Percentiles rank a stretch among this genome's conserved stretches.
phyloP scores from a whole-genome alignment of 805 yeast genomes.

The Ogataea salicorniae region DNA sequence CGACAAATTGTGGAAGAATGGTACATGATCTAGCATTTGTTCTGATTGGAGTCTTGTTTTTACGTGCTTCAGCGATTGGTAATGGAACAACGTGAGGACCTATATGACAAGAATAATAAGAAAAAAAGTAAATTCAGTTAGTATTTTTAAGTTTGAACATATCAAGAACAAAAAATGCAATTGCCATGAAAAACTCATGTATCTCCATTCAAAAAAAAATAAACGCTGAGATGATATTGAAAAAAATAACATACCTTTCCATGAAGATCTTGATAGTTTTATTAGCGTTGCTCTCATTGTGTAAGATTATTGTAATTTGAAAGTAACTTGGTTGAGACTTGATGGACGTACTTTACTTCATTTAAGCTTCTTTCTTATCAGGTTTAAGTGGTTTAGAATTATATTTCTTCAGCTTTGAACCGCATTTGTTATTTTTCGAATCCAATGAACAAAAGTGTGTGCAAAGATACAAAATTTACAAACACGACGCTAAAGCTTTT shows the following conservation, averaged over 20 bases:
- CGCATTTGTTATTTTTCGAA: too few relatives aligned
- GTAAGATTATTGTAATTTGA: too few relatives aligned
- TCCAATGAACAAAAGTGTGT: too few relatives aligned
- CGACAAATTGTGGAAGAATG: constrained; percentile 92
- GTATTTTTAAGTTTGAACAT: too few relatives aligned
- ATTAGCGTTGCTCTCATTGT: constrained; percentile 37
- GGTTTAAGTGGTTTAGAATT: too few relatives aligned
- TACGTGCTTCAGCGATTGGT: constrained; percentile 82
- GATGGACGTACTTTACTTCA: too few relatives aligned
- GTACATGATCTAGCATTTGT: constrained; percentile 97
- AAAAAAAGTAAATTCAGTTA: neutral
- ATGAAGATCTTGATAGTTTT: constrained; percentile 46
- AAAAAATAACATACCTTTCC: constrained; percentile 42
- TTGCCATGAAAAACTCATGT: neutral
- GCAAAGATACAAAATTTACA: too few relatives aligned
- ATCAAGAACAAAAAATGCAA: too few relatives aligned
- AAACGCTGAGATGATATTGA: neutral
- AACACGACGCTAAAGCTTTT: too few relatives aligned
- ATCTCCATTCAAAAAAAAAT: neutral
- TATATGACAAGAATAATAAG: constrained; percentile 5
- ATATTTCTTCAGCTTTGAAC: too few relatives aligned
- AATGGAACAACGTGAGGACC: constrained; percentile 94
- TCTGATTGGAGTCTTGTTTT: constrained; percentile 79
- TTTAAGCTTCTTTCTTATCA: too few relatives aligned
- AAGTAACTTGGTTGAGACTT: too few relatives aligned